Evolutionary conservation across 2,329 filamentous ascomycete genomes (phyloP).

Genomic region (Ceratocystis albifundus): DNA sequence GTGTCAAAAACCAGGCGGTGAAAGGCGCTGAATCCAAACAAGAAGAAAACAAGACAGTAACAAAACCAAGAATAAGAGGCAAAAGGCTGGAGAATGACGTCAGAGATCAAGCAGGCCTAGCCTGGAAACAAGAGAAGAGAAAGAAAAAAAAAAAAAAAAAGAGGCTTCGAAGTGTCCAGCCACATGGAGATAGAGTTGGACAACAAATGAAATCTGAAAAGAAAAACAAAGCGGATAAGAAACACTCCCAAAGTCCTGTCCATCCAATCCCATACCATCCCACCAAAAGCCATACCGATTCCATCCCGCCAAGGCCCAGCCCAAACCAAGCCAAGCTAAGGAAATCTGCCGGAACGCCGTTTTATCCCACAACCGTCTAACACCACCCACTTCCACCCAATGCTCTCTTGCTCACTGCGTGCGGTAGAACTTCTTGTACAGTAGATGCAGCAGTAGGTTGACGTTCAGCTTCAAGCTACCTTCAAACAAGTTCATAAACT

Average conservation of each 20-base stretch:
- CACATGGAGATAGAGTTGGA: conserved; percentile 12
- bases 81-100: background rate
- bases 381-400: background rate
- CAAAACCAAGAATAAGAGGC: background rate
- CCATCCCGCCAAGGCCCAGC: background rate
- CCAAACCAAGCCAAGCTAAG: background rate
- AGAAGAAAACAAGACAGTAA: background rate
- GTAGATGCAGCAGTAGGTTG: conserved; percentile 86
- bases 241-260: background rate
- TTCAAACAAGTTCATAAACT: conserved; percentile 93
- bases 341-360: conserved; percentile 3
- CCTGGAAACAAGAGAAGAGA: background rate
- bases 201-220: conserved; percentile 1
- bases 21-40: conserved; percentile 3
- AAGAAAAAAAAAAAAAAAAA: background rate
- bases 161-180: conserved; percentile 3
- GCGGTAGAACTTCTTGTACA: conserved; percentile 98
- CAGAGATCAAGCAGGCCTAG: conserved; percentile 3
- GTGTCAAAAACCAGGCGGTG: background rate
- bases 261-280: background rate
- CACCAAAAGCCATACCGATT: background rate
- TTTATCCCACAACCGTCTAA: background rate
- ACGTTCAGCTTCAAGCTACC: conserved; percentile 80
- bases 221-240: background rate
- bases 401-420: conserved; percentile 41